Evolutionary conservation across 176 grass and related monocot genomes (phyloP), one percentile per base, ranked within the genome.

Genomic region (Paspalum notatum): DNA sequence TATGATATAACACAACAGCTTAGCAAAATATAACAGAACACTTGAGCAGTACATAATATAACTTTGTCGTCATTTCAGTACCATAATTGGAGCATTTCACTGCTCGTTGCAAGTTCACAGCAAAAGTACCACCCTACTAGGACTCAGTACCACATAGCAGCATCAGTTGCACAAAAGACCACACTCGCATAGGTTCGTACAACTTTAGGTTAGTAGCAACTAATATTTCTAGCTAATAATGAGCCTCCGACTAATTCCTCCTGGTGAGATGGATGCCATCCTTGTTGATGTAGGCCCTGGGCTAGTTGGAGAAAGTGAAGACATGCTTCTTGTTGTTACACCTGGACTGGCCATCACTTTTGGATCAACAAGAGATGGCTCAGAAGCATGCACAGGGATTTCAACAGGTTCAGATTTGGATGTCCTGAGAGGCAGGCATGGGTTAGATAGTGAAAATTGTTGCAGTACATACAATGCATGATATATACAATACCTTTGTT

Each of bases 141-240:
- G n/a, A n/a, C n/a, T n/a, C n/a, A n/a, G n/a, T n/a, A n/a, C n/a
- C n/a, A n/a, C n/a, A n/a, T n/a, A n/a, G n/a, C n/a, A n/a, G n/a
- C n/a, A n/a, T n/a, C n/a, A n/a, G n/a, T n/a, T n/a, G n/a, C n/a
- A n/a, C n/a, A n/a, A n/a, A n/a, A n/a, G n/a, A n/a, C n/a, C n/a
- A n/a, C n/a, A n/a, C n/a, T n/a, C n/a, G n/a, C n/a, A n/a, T n/a
- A n/a, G n/a, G n/a, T n/a, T n/a, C n/a, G n/a, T n/a, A n/a, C n/a
- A n/a, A n/a, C n/a, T n/a, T n/a, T n/a, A n/a, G n/a, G n/a, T n/a
- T n/a, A n/a, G n/a, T n/a, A n/a, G n/a, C n/a, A n/a, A n/a, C n/a
- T n/a, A n/a, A n/a, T n/a, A n/a, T n/a, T n/a, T 44, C n/a, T 66
- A 40, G 22, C 58, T 61, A 61, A 61, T 14, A 61, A 61, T 61